These are phyloP conservation scores for Alternaria sp. DNA, from an alignment of 2,329 filamentous ascomycete species.

Conservation along the genomic window DNA sequence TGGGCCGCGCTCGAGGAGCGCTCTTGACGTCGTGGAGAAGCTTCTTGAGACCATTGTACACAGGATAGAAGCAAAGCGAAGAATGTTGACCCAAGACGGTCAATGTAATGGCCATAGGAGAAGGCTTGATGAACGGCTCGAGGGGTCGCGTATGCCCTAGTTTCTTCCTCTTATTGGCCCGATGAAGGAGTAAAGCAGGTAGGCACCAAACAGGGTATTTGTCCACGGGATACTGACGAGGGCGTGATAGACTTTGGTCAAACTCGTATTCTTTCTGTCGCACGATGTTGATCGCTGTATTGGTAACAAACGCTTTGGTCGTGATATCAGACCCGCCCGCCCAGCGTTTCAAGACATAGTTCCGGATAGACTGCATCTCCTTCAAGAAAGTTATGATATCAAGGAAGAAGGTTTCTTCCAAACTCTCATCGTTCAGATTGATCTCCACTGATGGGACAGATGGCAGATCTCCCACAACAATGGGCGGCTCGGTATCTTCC, in stretches of 20 bases:
- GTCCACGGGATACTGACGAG: accelerated
- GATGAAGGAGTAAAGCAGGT: background rate
- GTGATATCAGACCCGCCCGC: accelerated
- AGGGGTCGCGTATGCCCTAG: no score
- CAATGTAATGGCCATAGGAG: no score
- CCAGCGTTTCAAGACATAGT: background rate
- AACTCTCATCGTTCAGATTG: accelerated
- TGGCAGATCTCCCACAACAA: accelerated
- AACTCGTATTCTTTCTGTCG: background rate
- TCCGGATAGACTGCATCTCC: background rate
- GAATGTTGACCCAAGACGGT: no score
- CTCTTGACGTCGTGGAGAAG: no score
- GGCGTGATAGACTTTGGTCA: background rate
- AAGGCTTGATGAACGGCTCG: no score
- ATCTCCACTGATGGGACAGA: background rate
- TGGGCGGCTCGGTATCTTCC: accelerated
- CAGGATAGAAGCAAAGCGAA: no score
- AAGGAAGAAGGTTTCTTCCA: background rate
- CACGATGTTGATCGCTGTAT: background rate
- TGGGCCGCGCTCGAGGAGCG: no score
- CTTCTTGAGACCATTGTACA: no score
- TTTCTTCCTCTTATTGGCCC: no score
- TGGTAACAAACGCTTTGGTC: background rate
- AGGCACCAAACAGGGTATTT: background rate
- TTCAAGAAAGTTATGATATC: background rate